Evolutionary conservation across 1,139 yeast species (phyloP).

Genomic region (Meyerozyma elateridarum): DNA sequence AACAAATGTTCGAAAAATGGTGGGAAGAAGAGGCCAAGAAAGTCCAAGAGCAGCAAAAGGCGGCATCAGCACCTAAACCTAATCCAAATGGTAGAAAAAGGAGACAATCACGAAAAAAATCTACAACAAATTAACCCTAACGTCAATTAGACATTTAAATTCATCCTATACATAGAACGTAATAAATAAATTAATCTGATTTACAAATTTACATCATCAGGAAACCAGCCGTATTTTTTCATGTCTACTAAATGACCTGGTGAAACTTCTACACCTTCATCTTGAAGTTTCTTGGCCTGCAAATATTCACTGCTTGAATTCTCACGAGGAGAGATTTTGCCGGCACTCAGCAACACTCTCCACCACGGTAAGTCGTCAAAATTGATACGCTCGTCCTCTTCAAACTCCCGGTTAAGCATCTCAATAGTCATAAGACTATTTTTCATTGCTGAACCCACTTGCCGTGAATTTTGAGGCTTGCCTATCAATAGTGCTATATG

Average conservation of each 20-base stretch:
- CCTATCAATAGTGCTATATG: slow-evolving; percentile 64
- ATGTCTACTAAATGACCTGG: slow-evolving; percentile 38
- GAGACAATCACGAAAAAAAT: slow-evolving; percentile 3
- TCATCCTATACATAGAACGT: not conserved
- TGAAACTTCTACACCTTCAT: slow-evolving; percentile 47
- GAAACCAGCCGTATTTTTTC: slow-evolving; percentile 63
- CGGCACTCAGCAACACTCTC: slow-evolving; percentile 64
- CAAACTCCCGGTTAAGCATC: slow-evolving; percentile 18
- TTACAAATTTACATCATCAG: slow-evolving; percentile 38
- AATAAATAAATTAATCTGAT: not conserved
- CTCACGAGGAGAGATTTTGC: slow-evolving; percentile 55
- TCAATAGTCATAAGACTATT: slow-evolving; percentile 24
- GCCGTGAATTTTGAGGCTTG: slow-evolving; percentile 64
- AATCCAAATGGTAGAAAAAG: slow-evolving; percentile 6
- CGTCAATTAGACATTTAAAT: slow-evolving; percentile 4
- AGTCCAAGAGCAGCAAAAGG: slow-evolving; percentile 48
- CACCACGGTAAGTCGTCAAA: slow-evolving; percentile 66
- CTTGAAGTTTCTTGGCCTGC: slow-evolving; percentile 44
- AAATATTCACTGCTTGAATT: slow-evolving; percentile 33
- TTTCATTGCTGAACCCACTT: slow-evolving; percentile 69
- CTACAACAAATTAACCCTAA: slow-evolving; percentile 7
- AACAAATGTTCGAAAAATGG: slow-evolving; percentile 78
- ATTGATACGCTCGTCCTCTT: slow-evolving; percentile 18
- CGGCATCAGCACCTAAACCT: slow-evolving; percentile 4
- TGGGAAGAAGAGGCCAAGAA: slow-evolving; percentile 68